Evolutionary conservation across 2,329 filamentous ascomycete genomes (phyloP).

Genomic region (Aspergillaceae sp.): DNA sequence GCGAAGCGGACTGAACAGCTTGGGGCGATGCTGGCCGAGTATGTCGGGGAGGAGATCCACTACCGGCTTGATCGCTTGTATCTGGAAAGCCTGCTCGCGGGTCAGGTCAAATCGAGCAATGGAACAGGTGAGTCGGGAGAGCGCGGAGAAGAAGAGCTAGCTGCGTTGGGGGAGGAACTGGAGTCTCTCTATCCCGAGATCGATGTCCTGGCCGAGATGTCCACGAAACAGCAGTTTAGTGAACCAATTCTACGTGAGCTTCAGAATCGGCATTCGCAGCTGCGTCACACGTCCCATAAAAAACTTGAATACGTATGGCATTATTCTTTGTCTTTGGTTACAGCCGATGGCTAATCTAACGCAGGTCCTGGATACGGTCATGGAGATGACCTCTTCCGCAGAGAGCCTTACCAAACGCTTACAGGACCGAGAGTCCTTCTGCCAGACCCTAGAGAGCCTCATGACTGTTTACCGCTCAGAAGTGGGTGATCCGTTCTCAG

Average conservation of each 20-base stretch:
- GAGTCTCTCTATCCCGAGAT: conserved; percentile 34
- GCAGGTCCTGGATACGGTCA: conserved; percentile 26
- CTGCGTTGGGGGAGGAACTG: conserved; percentile 27
- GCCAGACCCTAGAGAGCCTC: conserved; percentile 25
- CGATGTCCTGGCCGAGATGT: conserved; percentile 33
- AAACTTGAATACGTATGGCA: conserved; percentile 27
- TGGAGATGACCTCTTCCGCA: conserved; percentile 26
- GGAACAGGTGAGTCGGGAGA: neutral
- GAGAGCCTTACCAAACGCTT: conserved; percentile 21
- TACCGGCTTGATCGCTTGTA: conserved; percentile 34
- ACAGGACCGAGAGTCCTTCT: conserved; percentile 26
- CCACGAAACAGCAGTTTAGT: conserved; percentile 35
- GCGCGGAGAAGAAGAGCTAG: conserved; percentile 10
- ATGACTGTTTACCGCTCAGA: conserved; percentile 24
- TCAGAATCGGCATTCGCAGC: conserved; percentile 21
- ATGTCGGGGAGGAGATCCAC: conserved; percentile 29
- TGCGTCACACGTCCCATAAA: conserved; percentile 21
- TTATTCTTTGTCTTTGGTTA: neutral
- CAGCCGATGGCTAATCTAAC: conserved; percentile 6
- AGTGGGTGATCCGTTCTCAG: conserved; percentile 12
- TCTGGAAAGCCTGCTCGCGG: conserved; percentile 20
- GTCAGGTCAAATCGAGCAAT: neutral
- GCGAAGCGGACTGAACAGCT: conserved; percentile 22
- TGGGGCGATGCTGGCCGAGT: conserved; percentile 21
- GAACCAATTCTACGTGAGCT: conserved; percentile 32